Conservation (phyloP, 257 asterid species). For the Leptodermis oblonga region DNA sequence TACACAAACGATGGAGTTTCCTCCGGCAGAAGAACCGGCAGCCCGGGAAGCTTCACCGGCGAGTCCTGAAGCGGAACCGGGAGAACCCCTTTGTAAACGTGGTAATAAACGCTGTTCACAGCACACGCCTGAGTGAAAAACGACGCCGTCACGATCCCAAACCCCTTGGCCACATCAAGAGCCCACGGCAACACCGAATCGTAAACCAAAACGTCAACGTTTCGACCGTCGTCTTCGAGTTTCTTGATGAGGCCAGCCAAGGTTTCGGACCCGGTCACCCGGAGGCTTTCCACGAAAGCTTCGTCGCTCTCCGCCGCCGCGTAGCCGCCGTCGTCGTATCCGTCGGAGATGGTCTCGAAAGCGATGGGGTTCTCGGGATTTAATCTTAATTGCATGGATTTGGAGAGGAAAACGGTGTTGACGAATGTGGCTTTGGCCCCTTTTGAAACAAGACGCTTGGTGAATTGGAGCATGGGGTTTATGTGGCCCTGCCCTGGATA, state of each 20-base stretch:
- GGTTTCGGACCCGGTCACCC: slow-evolving; percentile 6
- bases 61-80: slow-evolving; percentile 17
- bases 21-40: slow-evolving; percentile 35
- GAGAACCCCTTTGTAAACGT: neutral
- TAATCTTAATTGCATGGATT: neutral
- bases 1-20: slow-evolving; percentile 50
- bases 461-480: slow-evolving; percentile 13
- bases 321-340: slow-evolving; percentile 17
- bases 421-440: slow-evolving; percentile 10
- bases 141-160: slow-evolving; percentile 40
- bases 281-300: neutral
- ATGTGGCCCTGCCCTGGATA: slow-evolving; percentile 17
- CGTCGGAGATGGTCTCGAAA: slow-evolving; percentile 24
- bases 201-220: slow-evolving; percentile 16
- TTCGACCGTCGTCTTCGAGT: slow-evolving; percentile 4
- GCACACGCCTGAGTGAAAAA: slow-evolving; percentile 60
- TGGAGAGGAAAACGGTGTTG: slow-evolving; percentile 7
- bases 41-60: slow-evolving; percentile 39
- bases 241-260: slow-evolving; percentile 14
- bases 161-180: slow-evolving; percentile 46
- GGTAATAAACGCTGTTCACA: slow-evolving; percentile 14
- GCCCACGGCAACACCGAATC: slow-evolving; percentile 66
- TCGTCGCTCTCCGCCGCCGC: neutral
- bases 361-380: slow-evolving; percentile 1
- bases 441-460: slow-evolving; percentile 13